Base-by-base conservation (phyloP, 2,329 filamentous ascomycete genomes). In the Pseudogymnoascus sp. region DNA sequence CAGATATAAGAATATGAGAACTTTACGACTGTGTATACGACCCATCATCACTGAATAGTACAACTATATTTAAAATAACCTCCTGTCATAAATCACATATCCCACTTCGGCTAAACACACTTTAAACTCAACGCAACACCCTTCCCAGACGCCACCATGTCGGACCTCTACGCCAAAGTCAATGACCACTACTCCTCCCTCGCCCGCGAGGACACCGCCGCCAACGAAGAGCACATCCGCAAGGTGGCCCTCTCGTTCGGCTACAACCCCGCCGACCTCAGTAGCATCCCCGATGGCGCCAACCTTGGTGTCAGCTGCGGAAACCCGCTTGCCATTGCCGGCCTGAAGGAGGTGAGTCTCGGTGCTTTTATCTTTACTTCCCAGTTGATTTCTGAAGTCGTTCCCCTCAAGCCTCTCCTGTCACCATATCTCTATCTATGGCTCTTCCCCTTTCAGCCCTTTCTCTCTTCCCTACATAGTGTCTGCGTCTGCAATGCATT, bases 271-370 rank as follows among this genome's bases (percentile, higher is more conserved):
- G 63, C 65, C 56, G 67, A 70, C 19, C 65, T 71, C 16, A 61
- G 37, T n/a, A 64, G 60, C 19, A 64, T 67, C 14, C 66, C 69
- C 5, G 59, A 50, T 24, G 65, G 62, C 35, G 56, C 69, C 10
- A 70, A 68, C 31, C 33, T 69, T 1, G 66, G 67, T 4, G 62
- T 70, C 3, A 67, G 65, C 16, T 70, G 70, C 43, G 69, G 68
- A 4, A 69, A 70, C 41, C 69, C 69, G 19, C 38, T 69, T 8
- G 67, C 66, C 8, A 31, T 63, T n/a, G 62, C 62, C 2, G 50
- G 61, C 3, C 8, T 62, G 43, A 59, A 60, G 2, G 61, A 62
- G 61, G 61, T 62, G 19, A 16, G 35, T 59, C 8, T 8, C 24
- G 10, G 7, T 56, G 4, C 14, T 14, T 16, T 8, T 5, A 2